Base-by-base conservation (phyloP, 1,284 basidiomycete species). In the Uromyces viciae-fabae region DNA sequence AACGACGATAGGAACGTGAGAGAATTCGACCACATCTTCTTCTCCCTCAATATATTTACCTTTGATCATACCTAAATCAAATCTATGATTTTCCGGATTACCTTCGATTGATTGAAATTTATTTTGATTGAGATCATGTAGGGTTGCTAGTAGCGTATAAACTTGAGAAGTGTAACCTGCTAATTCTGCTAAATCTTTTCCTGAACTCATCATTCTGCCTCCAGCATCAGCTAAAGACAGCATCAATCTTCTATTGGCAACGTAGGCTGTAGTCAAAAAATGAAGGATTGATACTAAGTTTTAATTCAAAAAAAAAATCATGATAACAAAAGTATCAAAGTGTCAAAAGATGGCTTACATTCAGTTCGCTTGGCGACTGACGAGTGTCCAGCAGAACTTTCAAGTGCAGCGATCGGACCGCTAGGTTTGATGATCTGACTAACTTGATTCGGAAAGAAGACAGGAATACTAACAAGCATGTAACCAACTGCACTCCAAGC, bases 221-320 rank as follows among this genome's bases (percentile, higher is more conserved):
- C 95, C 96, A 0, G 95, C 96, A 84, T 99, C 95, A 3, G 95
- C 95, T 5, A 98, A 90, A 0, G 95, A 95, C 46, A 98, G 89
- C 2, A 98, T 89, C 3, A 98, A 89, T 28, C 95, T 90, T n/a
- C 95, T 90, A 82, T 95, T 97, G 31, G 95, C 96, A 80, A 98
- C 94, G 86, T 98, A 98, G 31, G 78, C 78, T 81, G 40, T 49
- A 54, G 3, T 68, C 9, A 58, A 33, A 36, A 36, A 42, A 8
- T 28, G 31, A 33, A 15, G 11, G 56, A 17, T 36, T 28, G 28
- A 62, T 52, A n/a, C 11, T 43, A 25, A 78, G 49, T n/a, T 33
- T 36, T 64, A n/a, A 62, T 8, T 19, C 11, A 31, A 22, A 19
- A 5, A 31, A 28, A 62, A 52, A 52, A 62, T 31, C 17, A 33